Base-by-base conservation (phyloP, 345 rosid species). In the Lepidium didymum region DNA sequence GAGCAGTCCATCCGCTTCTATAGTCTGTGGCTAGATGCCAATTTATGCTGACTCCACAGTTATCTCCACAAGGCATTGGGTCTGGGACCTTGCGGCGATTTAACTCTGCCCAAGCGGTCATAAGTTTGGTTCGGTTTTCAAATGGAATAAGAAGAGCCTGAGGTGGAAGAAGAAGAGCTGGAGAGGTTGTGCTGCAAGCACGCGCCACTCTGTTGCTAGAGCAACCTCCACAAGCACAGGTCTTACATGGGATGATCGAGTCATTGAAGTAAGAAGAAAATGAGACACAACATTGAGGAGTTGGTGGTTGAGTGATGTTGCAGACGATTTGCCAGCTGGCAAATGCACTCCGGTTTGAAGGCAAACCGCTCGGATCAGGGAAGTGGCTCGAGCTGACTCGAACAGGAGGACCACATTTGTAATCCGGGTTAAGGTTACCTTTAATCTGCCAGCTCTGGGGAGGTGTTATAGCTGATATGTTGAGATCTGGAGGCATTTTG, bases 261-360 rank as follows among this genome's bases (percentile, higher is more conserved):
- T 91, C 99, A 53, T 89, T 91, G 81, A 81, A 84, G 83, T 87
- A 94, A 33, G 99, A 79, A 60, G 99, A 94, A 74, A 94, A 94
- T 1, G 99, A 86, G 7, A 91, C 99, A 16, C 97, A 94, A 56
- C 96, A 94, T 56, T 69, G 82, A 14, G 96, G 97, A 61, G 77
- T 76, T 1, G 62, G 67, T 40, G 93, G 88, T 53, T 81, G 84
- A 44, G 88, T 85, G 68, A 94, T 94, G 75, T 94, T 94, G 82
- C 99, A 94, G 34, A 89, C 97, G 15, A 94, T 83, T 80, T 91
- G 99, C 99, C 96, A 94, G 72, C 96, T 94, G 0, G 93, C 93
- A 77, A 87, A 80, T 3, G 82, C 93, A 7, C 92, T 76, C 9
- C 73, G 74, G 77, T 91, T 82, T 1, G 81, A 77, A 31, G 89